Evolutionary conservation across 2,329 filamentous ascomycete species (phyloP), one percentile per base, ranked within the genome.

Genomic region (Coniochaeta sp.): DNA sequence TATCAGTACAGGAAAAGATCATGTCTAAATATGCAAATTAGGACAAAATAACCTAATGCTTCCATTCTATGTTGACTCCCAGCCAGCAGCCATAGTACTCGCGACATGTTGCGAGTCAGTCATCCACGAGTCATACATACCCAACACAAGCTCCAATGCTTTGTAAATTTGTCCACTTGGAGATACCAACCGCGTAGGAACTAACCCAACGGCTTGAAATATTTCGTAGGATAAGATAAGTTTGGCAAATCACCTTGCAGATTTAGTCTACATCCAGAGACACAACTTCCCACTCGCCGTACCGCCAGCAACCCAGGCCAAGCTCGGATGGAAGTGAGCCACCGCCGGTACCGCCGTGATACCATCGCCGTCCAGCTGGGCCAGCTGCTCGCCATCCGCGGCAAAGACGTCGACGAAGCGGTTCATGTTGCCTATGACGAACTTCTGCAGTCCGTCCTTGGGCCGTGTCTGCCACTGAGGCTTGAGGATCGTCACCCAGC

Each of bases 401-500:
- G 89, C 89, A 71, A 89, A 99, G 0, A 99, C 83, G 69, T 99
- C 95, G 1, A 98, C 91, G 67, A 97, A 98, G 1, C 95, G 86
- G 70, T 96, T 96, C 95, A 98, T 98, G 67, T 98, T 99, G 0
- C 91, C 95, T 60, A 99, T 93, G 26, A 86, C 90, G 67, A 99
- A 92, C 62, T 93, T 91, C 64, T 96, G 88, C 5, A 96, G 86
- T 8, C 88, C 87, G 61, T 95, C 91, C 36, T 81, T 77, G 0
- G 95, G 93, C 54, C 84, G 81, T 34, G 84, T 79, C 72, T 99
- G 95, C 95, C 95, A 99, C 67, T 96, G 91, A 0, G 72, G 95
- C 82, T 81, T 96, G 70, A 81, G 72, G 36, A 84, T 96, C 0
- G 91, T 96, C 0, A 97, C 92, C 91, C 91, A 97, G 59, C 93